Evolutionary conservation across 164 flowering plant species (phyloP), one percentile per base, ranked within the genome.

Genomic region (Protea cynaroides): DNA sequence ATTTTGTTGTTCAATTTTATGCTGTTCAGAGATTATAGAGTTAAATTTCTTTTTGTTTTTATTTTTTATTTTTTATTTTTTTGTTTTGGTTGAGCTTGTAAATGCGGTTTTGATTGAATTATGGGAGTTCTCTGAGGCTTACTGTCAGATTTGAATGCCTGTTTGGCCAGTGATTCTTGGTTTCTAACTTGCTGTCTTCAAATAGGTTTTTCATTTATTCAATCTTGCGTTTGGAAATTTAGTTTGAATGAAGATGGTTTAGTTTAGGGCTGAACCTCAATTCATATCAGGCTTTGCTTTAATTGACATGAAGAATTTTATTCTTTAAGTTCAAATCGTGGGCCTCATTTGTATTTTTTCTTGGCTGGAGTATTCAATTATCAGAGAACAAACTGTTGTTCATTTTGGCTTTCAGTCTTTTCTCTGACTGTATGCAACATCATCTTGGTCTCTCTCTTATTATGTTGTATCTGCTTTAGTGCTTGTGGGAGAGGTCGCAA

Each of bases 401-500:
- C 55, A 58, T 23, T 24, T 23, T 59, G 57, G 61, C 22, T 58
- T 49, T 63, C 68, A 54, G 47, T 8, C 12, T 7, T 19, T 65
- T 19, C 55, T 52, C 76, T 78, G 64, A 74, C 50, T 71, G 36
- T 57, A 65, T 63, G 58, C 51, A 71, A 62, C 65, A 54, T 66
- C 59, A 71, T 61, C 21, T 23, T 62, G 25, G 22, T 38, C 51
- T 76, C 61, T 76, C 61, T 50, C 25, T 61, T 76, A 25, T 65
- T 62, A 22, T 73, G 17, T 80, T 68, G 47, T 72, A 63, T 72
- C 56, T 71, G 43, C 58, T 76, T 25, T 70, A 86, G 95, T 90
- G 97, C 82, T 88, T 47, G 75, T 90, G 65, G 97, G 97, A 34
- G 97, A 90, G 82, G 76, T 81, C 55, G 89, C 97, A 38, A 90